phyloP scores from a whole-genome alignment of 1,284 basidiomycete genomes.

The Cryptococcus sp. region DNA sequence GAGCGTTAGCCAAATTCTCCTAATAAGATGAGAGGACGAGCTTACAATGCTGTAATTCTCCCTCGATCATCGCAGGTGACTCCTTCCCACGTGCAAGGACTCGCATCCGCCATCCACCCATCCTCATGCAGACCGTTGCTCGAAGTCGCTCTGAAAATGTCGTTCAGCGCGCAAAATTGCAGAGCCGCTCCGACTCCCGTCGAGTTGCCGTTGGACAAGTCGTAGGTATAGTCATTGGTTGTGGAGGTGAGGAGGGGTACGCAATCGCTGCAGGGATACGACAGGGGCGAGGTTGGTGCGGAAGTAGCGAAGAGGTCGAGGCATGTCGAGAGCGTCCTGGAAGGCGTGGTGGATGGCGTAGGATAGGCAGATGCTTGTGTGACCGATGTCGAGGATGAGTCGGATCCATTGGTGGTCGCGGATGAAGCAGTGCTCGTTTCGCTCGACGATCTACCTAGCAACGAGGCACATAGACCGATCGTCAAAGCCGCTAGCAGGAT shows the following conservation, averaged over 20 bases:
- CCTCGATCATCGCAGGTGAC: conserved; percentile 37
- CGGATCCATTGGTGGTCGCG: conserved; percentile 1
- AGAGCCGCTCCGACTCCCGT: conserved; percentile 39
- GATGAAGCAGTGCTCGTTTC: neutral
- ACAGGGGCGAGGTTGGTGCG: conserved; percentile 22
- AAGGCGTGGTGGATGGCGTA: conserved; percentile 1
- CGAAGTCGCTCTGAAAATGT: conserved; percentile 22
- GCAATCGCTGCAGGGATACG: conserved; percentile 39
- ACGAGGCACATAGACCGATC: conserved; percentile 30
- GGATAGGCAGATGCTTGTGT: conserved; percentile 13
- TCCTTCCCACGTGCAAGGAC: conserved; percentile 41
- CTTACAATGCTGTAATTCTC: conserved; percentile 36
- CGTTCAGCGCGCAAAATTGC: conserved; percentile 45
- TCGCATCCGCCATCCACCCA: conserved; percentile 30
- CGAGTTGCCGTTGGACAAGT: conserved; percentile 23
- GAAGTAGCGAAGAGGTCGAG: conserved; percentile 27
- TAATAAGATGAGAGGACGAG: neutral
- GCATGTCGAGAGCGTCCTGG: conserved; percentile 33
- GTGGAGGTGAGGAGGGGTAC: conserved; percentile 25
- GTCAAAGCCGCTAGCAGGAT: conserved; percentile 24
- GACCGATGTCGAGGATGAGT: conserved; percentile 5
- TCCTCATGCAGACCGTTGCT: conserved; percentile 9
- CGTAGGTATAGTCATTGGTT: conserved; percentile 34
- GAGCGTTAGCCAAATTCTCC: neutral
- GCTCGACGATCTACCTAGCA: conserved; percentile 15